phyloP scores from a whole-genome alignment of 257 asterid genomes.

The Anisodus acutangulus region DNA sequence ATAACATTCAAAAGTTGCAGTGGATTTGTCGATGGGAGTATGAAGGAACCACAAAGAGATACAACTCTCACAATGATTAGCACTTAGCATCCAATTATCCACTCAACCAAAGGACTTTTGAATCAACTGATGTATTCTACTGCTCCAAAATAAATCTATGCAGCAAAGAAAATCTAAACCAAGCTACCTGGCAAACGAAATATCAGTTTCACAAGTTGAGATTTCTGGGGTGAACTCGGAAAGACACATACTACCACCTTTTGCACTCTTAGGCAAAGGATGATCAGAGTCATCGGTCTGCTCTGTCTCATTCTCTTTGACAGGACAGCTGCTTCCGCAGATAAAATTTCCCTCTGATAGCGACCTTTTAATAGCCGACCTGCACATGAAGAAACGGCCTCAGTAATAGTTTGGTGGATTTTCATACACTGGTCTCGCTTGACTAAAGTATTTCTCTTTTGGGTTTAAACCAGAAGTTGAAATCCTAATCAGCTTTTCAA shows the following conservation, averaged over 20 bases:
- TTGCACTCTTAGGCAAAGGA: conserved; percentile 43
- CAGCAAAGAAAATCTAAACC: background rate
- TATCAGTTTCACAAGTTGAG: conserved; percentile 58
- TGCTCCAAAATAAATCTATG: background rate
- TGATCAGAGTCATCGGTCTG: conserved; percentile 49
- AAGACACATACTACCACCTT: conserved; percentile 45
- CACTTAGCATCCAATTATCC: background rate
- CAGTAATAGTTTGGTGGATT: conserved; percentile 18
- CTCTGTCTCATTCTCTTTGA: conserved; percentile 51
- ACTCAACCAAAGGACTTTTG: background rate
- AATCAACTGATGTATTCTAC: background rate
- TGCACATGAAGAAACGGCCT: conserved; percentile 38
- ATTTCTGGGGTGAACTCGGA: conserved; percentile 67
- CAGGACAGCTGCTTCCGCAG: conserved; percentile 54
- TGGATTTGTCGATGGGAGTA: no score
- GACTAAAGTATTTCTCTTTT: background rate
- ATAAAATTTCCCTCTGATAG: conserved; percentile 86
- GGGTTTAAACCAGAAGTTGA: background rate
- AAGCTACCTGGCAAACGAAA: conserved; percentile 63
- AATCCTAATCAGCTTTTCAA: conserved; percentile 12
- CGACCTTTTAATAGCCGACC: conserved; percentile 78
- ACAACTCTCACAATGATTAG: background rate
- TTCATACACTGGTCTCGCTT: background rate
- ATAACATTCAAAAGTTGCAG: conserved; percentile 9
- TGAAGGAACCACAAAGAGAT: background rate